Conservation (phyloP, 2,329 filamentous ascomycete genomes). For the Trichoderma citrinoviride region DNA sequence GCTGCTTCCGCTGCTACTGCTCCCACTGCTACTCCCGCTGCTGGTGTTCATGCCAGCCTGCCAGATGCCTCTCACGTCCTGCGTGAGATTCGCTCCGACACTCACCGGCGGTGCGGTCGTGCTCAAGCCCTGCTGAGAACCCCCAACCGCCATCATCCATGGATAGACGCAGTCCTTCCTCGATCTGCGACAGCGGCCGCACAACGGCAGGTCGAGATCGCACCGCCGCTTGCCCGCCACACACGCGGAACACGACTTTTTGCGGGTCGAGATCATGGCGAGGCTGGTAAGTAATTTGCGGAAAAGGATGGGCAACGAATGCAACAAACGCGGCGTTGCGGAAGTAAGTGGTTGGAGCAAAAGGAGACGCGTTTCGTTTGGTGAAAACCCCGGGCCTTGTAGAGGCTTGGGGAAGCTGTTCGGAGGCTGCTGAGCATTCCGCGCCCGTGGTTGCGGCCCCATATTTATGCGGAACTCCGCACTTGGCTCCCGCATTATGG, state of each 20-base stretch:
- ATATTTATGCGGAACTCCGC: constrained; percentile 17
- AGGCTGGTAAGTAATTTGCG: background rate
- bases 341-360: background rate
- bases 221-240: constrained; percentile 18
- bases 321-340: background rate
- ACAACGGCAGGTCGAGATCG: constrained; percentile 12
- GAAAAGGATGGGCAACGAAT: background rate
- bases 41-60: background rate
- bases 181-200: constrained; percentile 2
- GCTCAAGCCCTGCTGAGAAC: background rate
- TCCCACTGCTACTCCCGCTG: background rate
- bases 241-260: constrained; percentile 16
- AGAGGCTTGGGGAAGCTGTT: background rate
- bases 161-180: constrained; percentile 9
- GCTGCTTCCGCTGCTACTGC: background rate
- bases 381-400: background rate
- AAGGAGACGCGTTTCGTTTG: background rate
- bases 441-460: background rate
- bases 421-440: background rate
- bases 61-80: background rate
- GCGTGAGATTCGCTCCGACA: background rate
- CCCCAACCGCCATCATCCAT: constrained; percentile 1
- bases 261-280: constrained; percentile 4
- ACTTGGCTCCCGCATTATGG: constrained; percentile 17
- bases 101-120: background rate